Percentiles rank a stretch among this genome's conserved stretches.
phyloP scores from a whole-genome alignment of 108 stramenopile species.

The Stephanodiscus minutulus region DNA sequence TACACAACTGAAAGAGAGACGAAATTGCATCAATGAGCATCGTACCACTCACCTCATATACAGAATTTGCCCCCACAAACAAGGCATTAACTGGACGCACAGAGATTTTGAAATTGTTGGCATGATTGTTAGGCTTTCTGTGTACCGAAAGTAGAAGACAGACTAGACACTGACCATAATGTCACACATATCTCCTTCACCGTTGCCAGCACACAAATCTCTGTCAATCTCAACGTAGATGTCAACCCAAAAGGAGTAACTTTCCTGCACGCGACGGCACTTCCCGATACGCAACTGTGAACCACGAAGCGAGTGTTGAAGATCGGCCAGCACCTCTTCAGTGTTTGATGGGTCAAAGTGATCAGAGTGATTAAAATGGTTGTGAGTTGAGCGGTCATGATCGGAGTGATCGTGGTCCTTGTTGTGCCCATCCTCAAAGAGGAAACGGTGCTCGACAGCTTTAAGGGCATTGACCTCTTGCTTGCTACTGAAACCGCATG shows the following conservation, averaged over 20 bases:
- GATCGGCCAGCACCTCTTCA: not conserved
- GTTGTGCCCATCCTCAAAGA: not conserved
- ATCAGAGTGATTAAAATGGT: not conserved
- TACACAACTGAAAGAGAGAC: no score
- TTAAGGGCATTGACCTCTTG: not conserved
- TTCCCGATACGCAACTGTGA: constrained; percentile 1
- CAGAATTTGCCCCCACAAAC: no score
- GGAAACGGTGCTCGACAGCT: not conserved
- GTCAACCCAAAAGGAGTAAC: not conserved
- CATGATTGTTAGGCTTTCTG: no score
- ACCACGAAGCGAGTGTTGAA: not conserved
- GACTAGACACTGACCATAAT: no score
- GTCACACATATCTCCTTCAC: not conserved
- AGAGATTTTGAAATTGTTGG: no score
- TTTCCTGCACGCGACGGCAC: not conserved
- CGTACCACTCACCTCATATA: no score
- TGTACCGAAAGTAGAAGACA: no score
- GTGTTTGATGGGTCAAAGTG: not conserved
- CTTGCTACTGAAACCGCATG: not conserved
- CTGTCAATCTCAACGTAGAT: constrained; percentile 1
- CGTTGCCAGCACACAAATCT: not conserved
- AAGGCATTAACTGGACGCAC: no score
- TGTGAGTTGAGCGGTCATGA: not conserved
- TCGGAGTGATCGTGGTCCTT: not conserved
- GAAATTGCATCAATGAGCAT: no score